A percentile compares a stretch with the other conserved stretches of the same genome.
Evolutionary conservation across 78 protist genomes (phyloP).

Genomic region (Dictyostelium intermedium): DNA sequence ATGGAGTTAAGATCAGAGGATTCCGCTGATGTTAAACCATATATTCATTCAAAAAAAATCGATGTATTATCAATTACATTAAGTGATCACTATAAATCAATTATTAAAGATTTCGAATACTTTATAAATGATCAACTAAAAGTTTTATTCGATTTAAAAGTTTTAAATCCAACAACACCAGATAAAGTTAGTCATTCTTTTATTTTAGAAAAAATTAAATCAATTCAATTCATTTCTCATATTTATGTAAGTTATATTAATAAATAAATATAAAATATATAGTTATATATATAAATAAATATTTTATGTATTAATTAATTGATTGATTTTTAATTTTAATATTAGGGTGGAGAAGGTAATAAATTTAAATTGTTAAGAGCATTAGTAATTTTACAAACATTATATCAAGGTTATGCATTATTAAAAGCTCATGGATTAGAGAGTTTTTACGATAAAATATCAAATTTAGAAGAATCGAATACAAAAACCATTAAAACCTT

Average conservation of each 20-base stretch:
- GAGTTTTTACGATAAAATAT: slow-evolving; percentile 1
- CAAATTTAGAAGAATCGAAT: neutral
- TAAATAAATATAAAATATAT: no score
- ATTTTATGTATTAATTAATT: no score
- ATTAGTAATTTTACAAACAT: neutral
- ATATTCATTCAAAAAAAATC: slow-evolving; percentile 19
- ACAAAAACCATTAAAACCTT: neutral
- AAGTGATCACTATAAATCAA: neutral
- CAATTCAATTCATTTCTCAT: neutral
- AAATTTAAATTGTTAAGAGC: neutral
- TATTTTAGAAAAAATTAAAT: neutral
- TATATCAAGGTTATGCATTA: neutral
- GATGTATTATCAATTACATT: slow-evolving; percentile 1
- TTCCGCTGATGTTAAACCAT: slow-evolving; percentile 68
- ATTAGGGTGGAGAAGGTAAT: neutral
- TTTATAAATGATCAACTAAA: neutral
- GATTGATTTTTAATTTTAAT: no score
- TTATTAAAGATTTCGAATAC: neutral
- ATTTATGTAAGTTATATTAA: no score
- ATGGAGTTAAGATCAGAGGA: slow-evolving; percentile 85
- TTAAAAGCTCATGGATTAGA: slow-evolving; percentile 25
- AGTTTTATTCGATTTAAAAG: neutral
- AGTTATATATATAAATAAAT: no score
- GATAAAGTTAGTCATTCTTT: neutral
- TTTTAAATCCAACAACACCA: neutral